These are phyloP conservation scores for Spizellomyces sp. DNA, from an alignment of 192 early-diverging fungal genomes.

Conservation along the genomic window DNA sequence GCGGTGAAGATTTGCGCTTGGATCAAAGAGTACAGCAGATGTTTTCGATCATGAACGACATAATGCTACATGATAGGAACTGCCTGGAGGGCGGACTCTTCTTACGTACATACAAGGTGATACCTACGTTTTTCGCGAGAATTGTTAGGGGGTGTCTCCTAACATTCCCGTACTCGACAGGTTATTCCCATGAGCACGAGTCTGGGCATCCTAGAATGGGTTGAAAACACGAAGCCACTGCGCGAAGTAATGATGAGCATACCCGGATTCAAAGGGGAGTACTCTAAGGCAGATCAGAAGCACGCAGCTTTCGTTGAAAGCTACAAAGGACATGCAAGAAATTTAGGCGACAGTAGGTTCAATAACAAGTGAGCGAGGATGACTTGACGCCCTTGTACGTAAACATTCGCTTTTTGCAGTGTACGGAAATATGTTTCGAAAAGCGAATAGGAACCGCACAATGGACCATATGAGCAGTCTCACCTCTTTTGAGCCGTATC, in stretches of 20 bases:
- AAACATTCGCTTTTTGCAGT: constrained; percentile 34
- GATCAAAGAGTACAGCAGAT: constrained; percentile 80
- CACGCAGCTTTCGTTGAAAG: constrained; percentile 55
- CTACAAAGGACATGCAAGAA: constrained; percentile 32
- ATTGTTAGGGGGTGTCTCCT: neutral
- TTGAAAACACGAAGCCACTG: constrained; percentile 70
- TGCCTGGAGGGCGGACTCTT: constrained; percentile 59
- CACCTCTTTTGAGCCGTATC: constrained; percentile 40
- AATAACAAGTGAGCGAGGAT: neutral
- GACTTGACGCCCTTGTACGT: neutral
- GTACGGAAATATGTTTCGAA: constrained; percentile 57
- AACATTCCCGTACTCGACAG: constrained; percentile 14
- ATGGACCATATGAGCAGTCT: constrained; percentile 53
- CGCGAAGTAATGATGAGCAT: constrained; percentile 61
- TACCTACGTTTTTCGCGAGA: neutral
- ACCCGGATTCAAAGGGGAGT: constrained; percentile 43
- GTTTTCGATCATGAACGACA: constrained; percentile 76
- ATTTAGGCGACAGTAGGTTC: constrained; percentile 23
- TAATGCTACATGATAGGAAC: constrained; percentile 56
- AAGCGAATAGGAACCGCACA: constrained; percentile 52
- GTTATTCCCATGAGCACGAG: constrained; percentile 52
- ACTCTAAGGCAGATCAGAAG: constrained; percentile 40
- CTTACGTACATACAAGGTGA: constrained; percentile 72
- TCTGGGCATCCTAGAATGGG: constrained; percentile 80
- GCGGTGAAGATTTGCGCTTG: constrained; percentile 79